Conservation (phyloP, 805 yeast species). For the Starmerella potacharoeniae region DNA sequence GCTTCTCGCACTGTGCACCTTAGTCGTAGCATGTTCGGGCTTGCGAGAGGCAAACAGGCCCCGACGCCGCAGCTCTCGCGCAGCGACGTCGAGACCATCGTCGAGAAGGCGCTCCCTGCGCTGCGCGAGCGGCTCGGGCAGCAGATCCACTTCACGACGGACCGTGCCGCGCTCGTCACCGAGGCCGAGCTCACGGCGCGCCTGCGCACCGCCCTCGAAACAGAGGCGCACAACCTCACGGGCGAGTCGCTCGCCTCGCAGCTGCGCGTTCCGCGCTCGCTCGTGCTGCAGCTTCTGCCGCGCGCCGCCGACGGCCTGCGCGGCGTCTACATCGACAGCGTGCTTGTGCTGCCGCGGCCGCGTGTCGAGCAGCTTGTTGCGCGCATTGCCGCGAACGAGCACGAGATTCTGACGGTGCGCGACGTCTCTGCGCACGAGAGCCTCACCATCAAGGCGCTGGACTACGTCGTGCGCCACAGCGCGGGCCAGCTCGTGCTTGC, state of each 20-base stretch:
- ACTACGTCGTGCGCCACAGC: constrained; percentile 6
- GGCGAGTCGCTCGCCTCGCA: neutral
- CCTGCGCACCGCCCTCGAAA: neutral
- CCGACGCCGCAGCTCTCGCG: neutral
- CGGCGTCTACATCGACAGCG: constrained; percentile 2
- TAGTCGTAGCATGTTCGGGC: constrained; percentile 1
- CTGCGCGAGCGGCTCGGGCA: neutral
- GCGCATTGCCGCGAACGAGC: neutral
- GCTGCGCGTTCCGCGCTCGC: neutral
- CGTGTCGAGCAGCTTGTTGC: neutral
- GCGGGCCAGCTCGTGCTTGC: constrained; percentile 5
- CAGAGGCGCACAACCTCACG: neutral
- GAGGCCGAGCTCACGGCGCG: neutral
- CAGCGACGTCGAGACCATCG: neutral
- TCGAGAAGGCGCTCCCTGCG: neutral
- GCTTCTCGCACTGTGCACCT: neutral
- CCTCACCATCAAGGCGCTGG: constrained; percentile 14
- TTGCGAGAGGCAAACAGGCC: neutral
- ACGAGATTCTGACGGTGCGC: neutral
- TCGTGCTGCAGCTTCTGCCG: neutral
- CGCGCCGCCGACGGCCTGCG: neutral
- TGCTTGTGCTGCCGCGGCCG: constrained; percentile 1
- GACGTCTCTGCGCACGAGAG: constrained; percentile 6
- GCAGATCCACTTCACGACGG: neutral
- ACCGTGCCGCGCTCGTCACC: neutral